A percentile compares a stretch with the other conserved stretches of the same genome.
Evolutionary conservation across 2,329 filamentous ascomycete genomes (phyloP).

Genomic region (Aspergillus quadrilineatus): DNA sequence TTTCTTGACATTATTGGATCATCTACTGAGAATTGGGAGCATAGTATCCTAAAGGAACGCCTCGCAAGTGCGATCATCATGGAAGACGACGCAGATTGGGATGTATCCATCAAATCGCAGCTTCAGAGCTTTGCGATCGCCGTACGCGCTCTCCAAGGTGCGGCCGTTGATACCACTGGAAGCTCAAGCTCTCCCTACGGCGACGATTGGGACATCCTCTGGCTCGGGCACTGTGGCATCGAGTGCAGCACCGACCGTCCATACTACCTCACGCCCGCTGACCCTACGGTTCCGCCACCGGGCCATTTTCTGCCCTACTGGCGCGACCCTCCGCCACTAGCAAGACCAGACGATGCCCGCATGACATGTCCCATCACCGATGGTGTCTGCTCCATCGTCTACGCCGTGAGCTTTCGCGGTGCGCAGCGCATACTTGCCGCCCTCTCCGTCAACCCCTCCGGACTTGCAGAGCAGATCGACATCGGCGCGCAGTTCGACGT

Average conservation of each 20-base stretch:
- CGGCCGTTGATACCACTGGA: background rate
- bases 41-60: background rate
- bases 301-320: slow-evolving; percentile 24
- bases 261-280: slow-evolving; percentile 15
- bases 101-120: slow-evolving; percentile 18
- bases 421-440: slow-evolving; percentile 22
- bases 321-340: slow-evolving; percentile 3
- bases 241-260: slow-evolving; percentile 17
- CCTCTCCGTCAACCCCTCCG: slow-evolving; percentile 21
- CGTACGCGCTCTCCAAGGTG: slow-evolving; percentile 11
- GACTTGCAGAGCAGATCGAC: slow-evolving; percentile 22
- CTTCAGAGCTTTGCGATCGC: slow-evolving; percentile 15
- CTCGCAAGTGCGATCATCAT: slow-evolving; percentile 18
- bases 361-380: slow-evolving; percentile 17
- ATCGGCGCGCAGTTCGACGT: slow-evolving; percentile 26
- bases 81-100: slow-evolving; percentile 22
- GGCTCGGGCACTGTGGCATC: slow-evolving; percentile 27
- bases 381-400: slow-evolving; percentile 21
- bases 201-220: slow-evolving; percentile 25
- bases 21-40: background rate
- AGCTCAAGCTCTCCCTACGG: slow-evolving; percentile 13
- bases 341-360: slow-evolving; percentile 15
- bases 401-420: slow-evolving; percentile 23
- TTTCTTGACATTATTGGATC: background rate
- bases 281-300: slow-evolving; percentile 19